Evolutionary conservation across 345 rosid genomes (phyloP).

Genomic region (Adansonia digitata): DNA sequence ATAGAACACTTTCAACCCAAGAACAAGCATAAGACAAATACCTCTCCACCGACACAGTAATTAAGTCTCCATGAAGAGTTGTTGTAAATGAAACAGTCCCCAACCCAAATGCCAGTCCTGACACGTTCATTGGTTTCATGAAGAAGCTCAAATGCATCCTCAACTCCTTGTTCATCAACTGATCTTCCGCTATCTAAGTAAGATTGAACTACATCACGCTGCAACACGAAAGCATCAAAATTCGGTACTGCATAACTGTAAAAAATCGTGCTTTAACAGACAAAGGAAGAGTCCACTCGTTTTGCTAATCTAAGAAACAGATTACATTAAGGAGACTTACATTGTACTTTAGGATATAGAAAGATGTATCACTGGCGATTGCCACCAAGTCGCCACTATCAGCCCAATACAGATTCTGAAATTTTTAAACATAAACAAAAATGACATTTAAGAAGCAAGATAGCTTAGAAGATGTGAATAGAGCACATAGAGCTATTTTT

Average conservation of each 20-base stretch:
- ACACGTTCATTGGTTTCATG: slow-evolving; percentile 98
- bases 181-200: slow-evolving; percentile 85
- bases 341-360: slow-evolving; percentile 91
- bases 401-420: slow-evolving; percentile 98
- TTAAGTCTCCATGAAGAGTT: slow-evolving; percentile 98
- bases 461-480: slow-evolving; percentile 10
- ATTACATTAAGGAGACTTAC: slow-evolving; percentile 39
- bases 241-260: slow-evolving; percentile 4
- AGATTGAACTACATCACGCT: slow-evolving; percentile 87
- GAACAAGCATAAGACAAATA: slow-evolving; percentile 24
- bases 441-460: not conserved
- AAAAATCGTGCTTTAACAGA: not conserved
- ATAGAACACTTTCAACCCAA: slow-evolving; percentile 9
- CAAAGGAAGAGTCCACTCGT: not conserved
- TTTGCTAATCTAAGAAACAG: slow-evolving; percentile 6
- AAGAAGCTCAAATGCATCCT: slow-evolving; percentile 98
- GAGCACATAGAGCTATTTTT: slow-evolving; percentile 6
- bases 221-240: slow-evolving; percentile 30
- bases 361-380: slow-evolving; percentile 91
- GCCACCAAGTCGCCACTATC: slow-evolving; percentile 98
- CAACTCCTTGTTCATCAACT: slow-evolving; percentile 96
- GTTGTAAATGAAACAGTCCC: slow-evolving; percentile 98
- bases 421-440: slow-evolving; percentile 20
- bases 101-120: slow-evolving; percentile 99
- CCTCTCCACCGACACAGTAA: slow-evolving; percentile 99